These are phyloP conservation scores for Arthrobotrys sphaeroides DNA, from an alignment of 2,329 filamentous ascomycete genomes.

Conservation along the genomic window DNA sequence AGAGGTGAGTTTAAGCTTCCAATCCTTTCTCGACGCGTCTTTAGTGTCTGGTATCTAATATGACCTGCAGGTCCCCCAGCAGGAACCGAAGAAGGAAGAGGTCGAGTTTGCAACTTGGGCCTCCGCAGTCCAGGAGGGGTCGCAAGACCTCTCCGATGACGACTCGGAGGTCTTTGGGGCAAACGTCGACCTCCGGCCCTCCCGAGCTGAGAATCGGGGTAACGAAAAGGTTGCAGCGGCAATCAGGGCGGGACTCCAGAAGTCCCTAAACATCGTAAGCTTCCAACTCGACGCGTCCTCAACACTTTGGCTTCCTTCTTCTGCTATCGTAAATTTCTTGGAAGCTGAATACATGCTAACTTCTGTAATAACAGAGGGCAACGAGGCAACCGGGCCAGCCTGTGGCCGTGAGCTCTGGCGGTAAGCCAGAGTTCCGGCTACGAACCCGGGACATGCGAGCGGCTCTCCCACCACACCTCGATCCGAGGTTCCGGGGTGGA, in stretches of 20 bases:
- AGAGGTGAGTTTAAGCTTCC: too few relatives aligned
- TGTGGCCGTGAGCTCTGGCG: not conserved
- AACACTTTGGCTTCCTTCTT: too few relatives aligned
- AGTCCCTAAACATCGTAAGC: not conserved
- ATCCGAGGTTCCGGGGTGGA: not conserved
- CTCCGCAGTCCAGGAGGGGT: not conserved
- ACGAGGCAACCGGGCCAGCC: not conserved
- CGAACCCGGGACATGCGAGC: not conserved
- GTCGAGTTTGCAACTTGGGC: not conserved
- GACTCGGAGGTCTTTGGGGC: not conserved
- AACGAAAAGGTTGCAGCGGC: not conserved
- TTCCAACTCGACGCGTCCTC: not conserved
- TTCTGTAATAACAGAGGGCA: not conserved
- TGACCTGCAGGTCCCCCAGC: not conserved
- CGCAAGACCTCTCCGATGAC: not conserved
- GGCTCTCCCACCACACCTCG: not conserved
- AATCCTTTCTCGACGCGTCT: too few relatives aligned
- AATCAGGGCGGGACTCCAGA: not conserved
- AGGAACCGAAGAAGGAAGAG: not conserved
- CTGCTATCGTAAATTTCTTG: too few relatives aligned
- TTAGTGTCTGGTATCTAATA: not conserved
- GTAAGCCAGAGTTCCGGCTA: not conserved
- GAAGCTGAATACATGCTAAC: not conserved
- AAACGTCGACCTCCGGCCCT: not conserved
- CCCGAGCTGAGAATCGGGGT: not conserved